Base-by-base conservation (phyloP, 495 filamentous ascomycete species). In the Chaetomium tenue region DNA sequence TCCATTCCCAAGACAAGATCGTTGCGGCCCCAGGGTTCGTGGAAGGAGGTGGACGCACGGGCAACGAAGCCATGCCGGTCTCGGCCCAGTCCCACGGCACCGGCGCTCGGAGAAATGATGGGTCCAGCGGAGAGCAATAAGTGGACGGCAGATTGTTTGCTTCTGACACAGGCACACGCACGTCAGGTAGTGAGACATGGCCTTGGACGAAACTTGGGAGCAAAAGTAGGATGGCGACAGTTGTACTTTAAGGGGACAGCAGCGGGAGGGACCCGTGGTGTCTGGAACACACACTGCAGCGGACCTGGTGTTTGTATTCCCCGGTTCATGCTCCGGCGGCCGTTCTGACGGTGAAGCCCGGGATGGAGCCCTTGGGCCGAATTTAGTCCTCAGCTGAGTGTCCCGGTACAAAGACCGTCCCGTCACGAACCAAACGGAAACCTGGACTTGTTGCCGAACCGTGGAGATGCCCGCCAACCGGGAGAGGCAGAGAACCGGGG, bases 161-260 rank as follows among this genome's bases (percentile, higher is more conserved):
- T 70, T 66, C 60, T 63, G 37, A 58, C 44, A 60, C 53, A 68
- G 39, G 57, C 47, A 60, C 62, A 62, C 53, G 65, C 63, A 67
- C 67, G 59, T 44, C 60, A 72, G 58, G 71, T 62, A 68, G 71
- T 75, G 72, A 73, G 71, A 75, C 71, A 75, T 63, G 54, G 57
- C 59, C 66, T n/a, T 61, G 56, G 30, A 61, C 47, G 56, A 60
- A 58, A 26, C 25, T 28, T 55, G 42, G 42, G 28, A 65, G 50
- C 37, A 33, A 53, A 26, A 53, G 18, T 46, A 57, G 58, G 60
- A 60, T 46, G 72, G 68, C 66, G 63, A 57, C 48, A 63, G 72
- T 69, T 51, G 64, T 66, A 73, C 67, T 72, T 74, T 70, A 73
- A 65, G 64, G 61, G 57, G 66, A 66, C 66, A 65, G 56, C 67